A percentile compares a stretch with the other conserved stretches of the same genome.
Evolutionary conservation across 768 basidiomycete species (phyloP).

Genomic region (Suillus occidentalis): DNA sequence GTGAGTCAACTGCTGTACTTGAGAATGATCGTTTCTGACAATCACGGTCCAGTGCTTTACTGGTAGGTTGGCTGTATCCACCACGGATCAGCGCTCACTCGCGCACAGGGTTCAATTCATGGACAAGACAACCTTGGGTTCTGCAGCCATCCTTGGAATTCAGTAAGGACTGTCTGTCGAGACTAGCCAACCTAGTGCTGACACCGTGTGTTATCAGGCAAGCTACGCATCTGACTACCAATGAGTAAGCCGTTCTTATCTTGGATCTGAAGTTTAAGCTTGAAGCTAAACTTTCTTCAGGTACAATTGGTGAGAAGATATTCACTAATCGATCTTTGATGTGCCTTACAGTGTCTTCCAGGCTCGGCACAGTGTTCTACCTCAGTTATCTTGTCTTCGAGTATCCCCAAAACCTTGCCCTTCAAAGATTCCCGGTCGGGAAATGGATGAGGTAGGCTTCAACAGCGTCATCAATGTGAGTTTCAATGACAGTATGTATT

Average conservation of each 20-base stretch:
- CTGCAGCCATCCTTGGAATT: slow-evolving; percentile 64
- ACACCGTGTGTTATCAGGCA: slow-evolving; percentile 34
- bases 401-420: slow-evolving; percentile 63
- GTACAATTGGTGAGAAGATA: slow-evolving; percentile 7
- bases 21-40: neutral
- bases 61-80: slow-evolving; percentile 34
- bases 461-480: neutral
- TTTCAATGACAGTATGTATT: neutral
- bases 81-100: neutral
- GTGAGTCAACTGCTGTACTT: slow-evolving; percentile 36
- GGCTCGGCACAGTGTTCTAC: slow-evolving; percentile 65
- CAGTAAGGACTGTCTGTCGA: slow-evolving; percentile 34
- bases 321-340: neutral
- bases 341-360: neutral
- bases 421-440: slow-evolving; percentile 68
- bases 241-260: slow-evolving; percentile 43
- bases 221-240: slow-evolving; percentile 58
- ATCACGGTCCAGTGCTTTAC: slow-evolving; percentile 42
- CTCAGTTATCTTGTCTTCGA: slow-evolving; percentile 56
- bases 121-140: slow-evolving; percentile 68
- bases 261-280: neutral
- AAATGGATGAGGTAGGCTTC: slow-evolving; percentile 68
- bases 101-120: slow-evolving; percentile 62
- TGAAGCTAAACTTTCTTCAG: neutral
- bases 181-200: neutral